Evolutionary conservation across 495 filamentous ascomycete genomes (phyloP).

Genomic region (Aspergillus avenaceus): DNA sequence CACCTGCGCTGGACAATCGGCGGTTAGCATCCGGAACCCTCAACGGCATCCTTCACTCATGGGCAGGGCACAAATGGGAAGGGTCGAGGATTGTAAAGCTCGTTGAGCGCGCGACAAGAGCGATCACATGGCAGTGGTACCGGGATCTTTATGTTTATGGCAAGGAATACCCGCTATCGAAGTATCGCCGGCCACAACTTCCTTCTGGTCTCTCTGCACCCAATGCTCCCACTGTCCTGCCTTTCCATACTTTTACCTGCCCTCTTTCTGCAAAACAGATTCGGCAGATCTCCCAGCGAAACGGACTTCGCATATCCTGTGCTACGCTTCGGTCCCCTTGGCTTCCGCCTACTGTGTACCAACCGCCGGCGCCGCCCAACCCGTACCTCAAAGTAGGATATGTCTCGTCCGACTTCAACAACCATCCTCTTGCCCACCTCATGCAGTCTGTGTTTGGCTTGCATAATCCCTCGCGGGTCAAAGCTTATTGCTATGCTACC

Average conservation of each 20-base stretch:
- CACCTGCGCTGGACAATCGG: slow-evolving; percentile 30
- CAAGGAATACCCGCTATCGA: slow-evolving; percentile 49
- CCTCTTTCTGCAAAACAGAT: slow-evolving; percentile 92
- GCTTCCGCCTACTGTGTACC: slow-evolving; percentile 77
- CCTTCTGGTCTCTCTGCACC: slow-evolving; percentile 75
- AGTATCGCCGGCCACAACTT: slow-evolving; percentile 71
- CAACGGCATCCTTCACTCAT: slow-evolving; percentile 51
- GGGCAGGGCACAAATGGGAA: slow-evolving; percentile 80
- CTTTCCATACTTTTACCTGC: slow-evolving; percentile 98
- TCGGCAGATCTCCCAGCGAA: slow-evolving; percentile 90
- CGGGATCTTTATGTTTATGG: slow-evolving; percentile 70
- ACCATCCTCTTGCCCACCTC: slow-evolving; percentile 91
- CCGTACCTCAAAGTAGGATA: slow-evolving; percentile 90
- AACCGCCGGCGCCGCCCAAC: slow-evolving; percentile 75
- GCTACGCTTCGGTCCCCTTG: slow-evolving; percentile 82
- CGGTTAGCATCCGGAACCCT: slow-evolving; percentile 29
- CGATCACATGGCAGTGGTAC: slow-evolving; percentile 83
- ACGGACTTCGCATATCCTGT: slow-evolving; percentile 87
- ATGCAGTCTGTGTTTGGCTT: slow-evolving; percentile 99
- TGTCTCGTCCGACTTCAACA: slow-evolving; percentile 98
- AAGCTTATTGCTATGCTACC: slow-evolving; percentile 95
- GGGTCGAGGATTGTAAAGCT: slow-evolving; percentile 82
- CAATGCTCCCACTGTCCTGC: slow-evolving; percentile 88
- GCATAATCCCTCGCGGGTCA: slow-evolving; percentile 67
- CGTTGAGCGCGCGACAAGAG: slow-evolving; percentile 76